These are phyloP conservation scores for Phytophthora syringae DNA, from an alignment of 352 stramenopile genomes.

Conservation along the genomic window DNA sequence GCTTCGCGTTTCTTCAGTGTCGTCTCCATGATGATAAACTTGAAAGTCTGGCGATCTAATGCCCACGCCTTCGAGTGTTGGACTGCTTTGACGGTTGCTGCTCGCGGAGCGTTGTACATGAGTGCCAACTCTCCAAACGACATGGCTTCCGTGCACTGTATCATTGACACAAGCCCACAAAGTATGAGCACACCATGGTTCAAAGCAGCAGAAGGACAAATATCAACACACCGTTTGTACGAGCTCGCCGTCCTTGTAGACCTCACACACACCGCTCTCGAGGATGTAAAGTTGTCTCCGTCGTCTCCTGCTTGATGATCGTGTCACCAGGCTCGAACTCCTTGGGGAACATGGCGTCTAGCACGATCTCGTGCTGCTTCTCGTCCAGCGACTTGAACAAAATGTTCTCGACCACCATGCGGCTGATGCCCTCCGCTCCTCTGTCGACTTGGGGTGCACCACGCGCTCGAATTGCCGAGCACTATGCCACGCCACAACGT, in stretches of 20 bases:
- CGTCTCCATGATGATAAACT: conserved; percentile 93
- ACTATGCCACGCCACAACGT: conserved; percentile 37
- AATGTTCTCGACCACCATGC: conserved; percentile 90
- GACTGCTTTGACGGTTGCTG: conserved; percentile 94
- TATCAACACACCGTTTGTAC: conserved; percentile 85
- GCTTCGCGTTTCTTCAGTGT: conserved; percentile 90
- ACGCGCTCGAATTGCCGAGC: conserved; percentile 85
- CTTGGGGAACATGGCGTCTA: conserved; percentile 89
- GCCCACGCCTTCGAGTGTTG: conserved; percentile 93
- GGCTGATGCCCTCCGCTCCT: conserved; percentile 80
- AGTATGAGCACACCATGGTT: not conserved
- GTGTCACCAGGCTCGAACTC: conserved; percentile 78
- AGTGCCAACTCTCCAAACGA: conserved; percentile 98
- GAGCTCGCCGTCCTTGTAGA: conserved; percentile 90
- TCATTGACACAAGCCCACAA: not conserved
- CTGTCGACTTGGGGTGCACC: conserved; percentile 82
- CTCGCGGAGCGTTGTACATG: conserved; percentile 97
- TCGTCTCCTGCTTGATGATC: conserved; percentile 93
- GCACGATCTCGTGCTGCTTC: conserved; percentile 87
- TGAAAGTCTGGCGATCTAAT: conserved; percentile 90
- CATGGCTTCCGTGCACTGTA: conserved; percentile 82
- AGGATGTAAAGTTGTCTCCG: conserved; percentile 96
- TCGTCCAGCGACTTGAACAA: conserved; percentile 91
- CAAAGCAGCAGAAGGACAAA: too few species aligned
- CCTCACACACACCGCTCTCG: conserved; percentile 91